Percentiles rank a stretch among this genome's conserved stretches.
Evolutionary conservation across 164 flowering plant genomes (phyloP).

Genomic region (Annona cherimola): DNA sequence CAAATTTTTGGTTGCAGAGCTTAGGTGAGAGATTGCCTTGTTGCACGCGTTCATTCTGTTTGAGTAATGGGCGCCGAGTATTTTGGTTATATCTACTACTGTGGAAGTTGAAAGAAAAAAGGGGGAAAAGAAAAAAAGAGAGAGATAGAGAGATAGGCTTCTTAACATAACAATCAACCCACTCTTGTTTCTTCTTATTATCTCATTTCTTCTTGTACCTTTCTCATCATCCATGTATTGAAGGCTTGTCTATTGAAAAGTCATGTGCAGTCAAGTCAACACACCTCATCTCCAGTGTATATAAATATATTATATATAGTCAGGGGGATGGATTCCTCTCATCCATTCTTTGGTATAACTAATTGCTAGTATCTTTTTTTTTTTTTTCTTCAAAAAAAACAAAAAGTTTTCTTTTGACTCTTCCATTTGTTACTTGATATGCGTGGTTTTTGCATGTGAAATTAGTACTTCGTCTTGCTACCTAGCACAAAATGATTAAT

Average conservation of each 20-base stretch:
- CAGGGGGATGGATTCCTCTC: background rate
- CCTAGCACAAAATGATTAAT: no score
- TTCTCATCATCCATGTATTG: background rate
- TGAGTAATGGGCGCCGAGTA: slow-evolving; percentile 2
- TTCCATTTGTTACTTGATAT: no score
- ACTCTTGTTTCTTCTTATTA: no score
- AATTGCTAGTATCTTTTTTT: no score
- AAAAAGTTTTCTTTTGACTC: no score
- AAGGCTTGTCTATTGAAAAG: background rate
- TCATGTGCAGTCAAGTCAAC: background rate
- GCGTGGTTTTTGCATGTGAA: no score
- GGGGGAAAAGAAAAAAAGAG: background rate
- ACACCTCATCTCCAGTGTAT: background rate
- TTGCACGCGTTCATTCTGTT: background rate
- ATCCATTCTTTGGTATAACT: background rate
- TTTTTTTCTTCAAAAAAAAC: no score
- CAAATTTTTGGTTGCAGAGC: background rate
- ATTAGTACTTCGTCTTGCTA: no score
- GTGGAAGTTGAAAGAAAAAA: no score
- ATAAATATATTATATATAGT: background rate
- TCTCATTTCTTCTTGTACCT: background rate
- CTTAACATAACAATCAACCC: background rate
- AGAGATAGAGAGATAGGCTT: background rate
- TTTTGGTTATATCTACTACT: background rate
- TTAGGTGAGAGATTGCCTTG: background rate